Evolutionary conservation across 257 asterid genomes (phyloP), one percentile per base, ranked within the genome.

Genomic region (Leptodermis oblonga): DNA sequence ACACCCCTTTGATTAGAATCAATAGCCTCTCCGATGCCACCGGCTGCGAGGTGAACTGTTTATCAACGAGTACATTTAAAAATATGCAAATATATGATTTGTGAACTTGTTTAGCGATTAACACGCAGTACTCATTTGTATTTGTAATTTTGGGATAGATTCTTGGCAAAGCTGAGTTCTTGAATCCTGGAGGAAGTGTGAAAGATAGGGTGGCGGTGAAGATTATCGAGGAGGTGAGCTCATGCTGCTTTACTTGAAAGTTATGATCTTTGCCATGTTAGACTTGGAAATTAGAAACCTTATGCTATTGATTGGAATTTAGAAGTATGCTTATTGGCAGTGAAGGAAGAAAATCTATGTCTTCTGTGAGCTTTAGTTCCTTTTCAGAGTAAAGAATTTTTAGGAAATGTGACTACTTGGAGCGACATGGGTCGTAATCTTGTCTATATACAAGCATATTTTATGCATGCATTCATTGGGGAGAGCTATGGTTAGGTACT

Each of bases 181-280:
- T 90, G 78, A 93, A 93, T 70, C 99, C 99, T 20, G 97, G 99
- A 39, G 99, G 99, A 53, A 93, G 97, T 72, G 97, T 93, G 53
- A 90, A 93, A 80, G 99, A 93, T 69, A 85, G 97, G 76, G 96
- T 90, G 51, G 97, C 97, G 0, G 91, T 93, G 62, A 85, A 90
- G 78, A 89, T 93, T 72, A 85, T 93, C 69, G 87, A 93, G 86
- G 99, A 93, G 96, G 97, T 90, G 52, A 15, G 23, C 69, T 62
- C 6, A n/a, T n/a, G 17, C 42, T 55, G 59, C 15, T 70, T 48
- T 71, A 18, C 31, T 17, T n/a, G 52, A 62, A 55, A 42, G 63
- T 55, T 74, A 51, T 33, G 77, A 43, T 53, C 62, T 61, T 70
- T 36, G 17, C 3, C 56, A 28, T 31, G 13, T 12, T 52, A n/a